phyloP scores from a whole-genome alignment of 1,139 yeast species.

The Trichomonascaceae sp. region DNA sequence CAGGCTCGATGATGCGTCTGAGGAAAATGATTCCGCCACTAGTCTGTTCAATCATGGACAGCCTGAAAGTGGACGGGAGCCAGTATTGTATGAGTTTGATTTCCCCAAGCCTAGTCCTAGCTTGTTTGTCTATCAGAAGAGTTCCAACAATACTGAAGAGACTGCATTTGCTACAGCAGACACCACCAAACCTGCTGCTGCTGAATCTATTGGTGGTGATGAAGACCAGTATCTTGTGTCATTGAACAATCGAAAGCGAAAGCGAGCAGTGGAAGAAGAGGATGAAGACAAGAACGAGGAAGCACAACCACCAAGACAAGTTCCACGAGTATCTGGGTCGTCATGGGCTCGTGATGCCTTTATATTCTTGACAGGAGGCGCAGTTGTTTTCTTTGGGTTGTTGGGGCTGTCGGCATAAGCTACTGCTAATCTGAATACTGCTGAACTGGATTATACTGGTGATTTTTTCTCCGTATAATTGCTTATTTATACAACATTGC shows the following conservation, averaged over 20 bases:
- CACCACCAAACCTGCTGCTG: background rate
- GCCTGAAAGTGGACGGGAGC: background rate
- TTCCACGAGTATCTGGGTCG: background rate
- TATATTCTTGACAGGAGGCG: constrained; percentile 3
- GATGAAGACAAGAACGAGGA: background rate
- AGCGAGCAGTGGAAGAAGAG: background rate
- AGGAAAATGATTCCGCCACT: background rate
- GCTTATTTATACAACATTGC: background rate
- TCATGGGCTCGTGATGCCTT: constrained; percentile 1
- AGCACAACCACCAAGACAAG: background rate
- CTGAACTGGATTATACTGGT: background rate
- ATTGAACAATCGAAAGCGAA: constrained; percentile 1
- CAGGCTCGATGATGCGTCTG: background rate
- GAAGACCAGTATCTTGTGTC: background rate
- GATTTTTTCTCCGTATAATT: background rate
- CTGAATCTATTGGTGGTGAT: background rate
- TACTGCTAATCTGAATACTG: too few species aligned
- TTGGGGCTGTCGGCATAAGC: background rate
- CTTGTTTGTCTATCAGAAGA: background rate
- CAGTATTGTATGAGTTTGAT: background rate
- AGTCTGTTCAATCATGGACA: background rate
- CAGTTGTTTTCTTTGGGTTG: constrained; percentile 4
- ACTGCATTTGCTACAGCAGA: background rate
- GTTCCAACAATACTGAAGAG: background rate
- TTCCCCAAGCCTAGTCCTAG: background rate